Evolutionary conservation across 768 basidiomycete species (phyloP).

Genomic region (Dacryopinax spathularia): DNA sequence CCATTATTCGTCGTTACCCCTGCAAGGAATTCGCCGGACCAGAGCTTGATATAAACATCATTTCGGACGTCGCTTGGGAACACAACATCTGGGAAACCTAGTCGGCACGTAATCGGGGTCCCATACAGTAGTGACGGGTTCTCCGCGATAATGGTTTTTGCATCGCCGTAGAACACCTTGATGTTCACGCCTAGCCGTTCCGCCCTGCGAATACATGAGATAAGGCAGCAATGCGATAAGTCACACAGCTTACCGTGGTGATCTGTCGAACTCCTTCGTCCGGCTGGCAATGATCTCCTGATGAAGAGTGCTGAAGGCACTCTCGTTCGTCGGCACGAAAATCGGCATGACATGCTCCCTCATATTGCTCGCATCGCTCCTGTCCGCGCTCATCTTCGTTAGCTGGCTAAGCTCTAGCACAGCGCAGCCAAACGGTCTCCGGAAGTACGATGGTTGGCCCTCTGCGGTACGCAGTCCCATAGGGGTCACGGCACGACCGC

Average conservation of each 20-base stretch:
- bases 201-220: conserved; percentile 38
- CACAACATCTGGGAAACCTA: conserved; percentile 93
- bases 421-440: conserved; percentile 92
- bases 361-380: conserved; percentile 45
- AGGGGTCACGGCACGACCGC: background rate
- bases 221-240: background rate
- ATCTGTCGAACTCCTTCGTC: conserved; percentile 67
- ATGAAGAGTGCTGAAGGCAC: conserved; percentile 81
- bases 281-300: conserved; percentile 82
- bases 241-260: conserved; percentile 41
- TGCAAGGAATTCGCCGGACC: conserved; percentile 75
- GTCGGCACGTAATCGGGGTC: conserved; percentile 64
- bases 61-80: conserved; percentile 87
- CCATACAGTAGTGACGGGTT: conserved; percentile 73
- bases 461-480: background rate
- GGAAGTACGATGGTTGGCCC: conserved; percentile 31
- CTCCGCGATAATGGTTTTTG: conserved; percentile 57
- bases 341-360: conserved; percentile 81
- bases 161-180: conserved; percentile 77
- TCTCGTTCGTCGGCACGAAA: conserved; percentile 67
- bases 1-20: conserved; percentile 27
- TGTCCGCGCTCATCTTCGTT: conserved; percentile 49
- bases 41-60: conserved; percentile 90
- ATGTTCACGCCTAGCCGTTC: conserved; percentile 72
- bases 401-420: conserved; percentile 74